phyloP scores from a whole-genome alignment of 495 filamentous ascomycete genomes.

The Ramalina intermedia region DNA sequence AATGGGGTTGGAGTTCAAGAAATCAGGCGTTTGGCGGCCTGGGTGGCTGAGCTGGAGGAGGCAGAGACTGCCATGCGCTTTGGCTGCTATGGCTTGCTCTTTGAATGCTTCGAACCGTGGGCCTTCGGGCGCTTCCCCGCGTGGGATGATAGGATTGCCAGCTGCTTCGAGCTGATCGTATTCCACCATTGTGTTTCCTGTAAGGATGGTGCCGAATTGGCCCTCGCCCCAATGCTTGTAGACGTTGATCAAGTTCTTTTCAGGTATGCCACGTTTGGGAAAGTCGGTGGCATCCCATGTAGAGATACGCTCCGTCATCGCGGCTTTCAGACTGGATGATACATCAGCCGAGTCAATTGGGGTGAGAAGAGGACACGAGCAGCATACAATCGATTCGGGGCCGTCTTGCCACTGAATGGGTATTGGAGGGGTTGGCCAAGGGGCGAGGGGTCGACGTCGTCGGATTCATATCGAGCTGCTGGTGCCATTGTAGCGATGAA shows the following conservation, averaged over 20 bases:
- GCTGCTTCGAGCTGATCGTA: conserved; percentile 41
- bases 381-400: conserved; percentile 32
- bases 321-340: conserved; percentile 38
- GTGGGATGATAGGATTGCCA: conserved; percentile 44
- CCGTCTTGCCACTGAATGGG: conserved; percentile 38
- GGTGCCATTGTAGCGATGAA: conserved; percentile 9
- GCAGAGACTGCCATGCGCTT: conserved; percentile 38
- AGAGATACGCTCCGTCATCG: conserved; percentile 46
- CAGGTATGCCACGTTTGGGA: conserved; percentile 39
- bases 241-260: conserved; percentile 38
- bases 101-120: conserved; percentile 45
- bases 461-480: conserved; percentile 16
- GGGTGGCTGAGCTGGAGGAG: conserved; percentile 49
- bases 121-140: conserved; percentile 29
- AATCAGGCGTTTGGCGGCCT: conserved; percentile 38
- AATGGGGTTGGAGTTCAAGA: conserved; percentile 39
- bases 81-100: conserved; percentile 31
- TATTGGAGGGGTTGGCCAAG: conserved; percentile 43
- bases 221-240: conserved; percentile 49
- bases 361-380: background rate
- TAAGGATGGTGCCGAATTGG: conserved; percentile 40
- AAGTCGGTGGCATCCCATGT: conserved; percentile 39
- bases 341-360: background rate
- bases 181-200: conserved; percentile 50
- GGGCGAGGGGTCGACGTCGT: conserved; percentile 27